A percentile compares a stretch with the other conserved stretches of the same genome.
Conservation (phyloP, 2,329 filamentous ascomycete genomes). For the Aspergillus proliferans region DNA sequence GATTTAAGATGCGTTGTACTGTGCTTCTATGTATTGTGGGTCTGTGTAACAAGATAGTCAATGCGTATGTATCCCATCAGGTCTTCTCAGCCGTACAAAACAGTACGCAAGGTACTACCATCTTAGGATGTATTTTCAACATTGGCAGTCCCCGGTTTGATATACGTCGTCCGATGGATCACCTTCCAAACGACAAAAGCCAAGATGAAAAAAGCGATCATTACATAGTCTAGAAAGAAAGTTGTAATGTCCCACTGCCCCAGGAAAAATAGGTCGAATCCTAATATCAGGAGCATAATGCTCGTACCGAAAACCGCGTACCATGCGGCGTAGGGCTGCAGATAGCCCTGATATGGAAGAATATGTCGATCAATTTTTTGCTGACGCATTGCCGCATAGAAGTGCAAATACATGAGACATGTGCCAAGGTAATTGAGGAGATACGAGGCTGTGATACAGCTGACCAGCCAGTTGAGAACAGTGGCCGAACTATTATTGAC, state of each 20-base stretch:
- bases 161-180: constrained; percentile 53
- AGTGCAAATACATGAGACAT: constrained; percentile 63
- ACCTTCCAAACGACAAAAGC: constrained; percentile 65
- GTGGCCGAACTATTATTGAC: constrained; percentile 56
- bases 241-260: constrained; percentile 56
- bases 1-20: too few relatives aligned
- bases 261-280: constrained; percentile 65
- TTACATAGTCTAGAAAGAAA: constrained; percentile 66
- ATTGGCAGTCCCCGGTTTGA: constrained; percentile 46
- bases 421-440: constrained; percentile 47
- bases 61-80: too few relatives aligned
- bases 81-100: too few relatives aligned
- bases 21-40: too few relatives aligned
- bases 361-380: constrained; percentile 62
- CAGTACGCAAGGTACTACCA: too few relatives aligned
- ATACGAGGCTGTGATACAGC: constrained; percentile 22
- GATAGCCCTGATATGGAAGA: constrained; percentile 61
- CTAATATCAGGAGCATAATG: constrained; percentile 64
- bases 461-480: constrained; percentile 47
- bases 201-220: constrained; percentile 58
- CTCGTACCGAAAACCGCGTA: constrained; percentile 57
- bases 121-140: too few relatives aligned
- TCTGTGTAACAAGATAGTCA: too few relatives aligned
- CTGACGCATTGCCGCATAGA: constrained; percentile 58
- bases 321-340: constrained; percentile 66